phyloP scores from a whole-genome alignment of 495 filamentous ascomycete species.

The Penicillium ucsense region DNA sequence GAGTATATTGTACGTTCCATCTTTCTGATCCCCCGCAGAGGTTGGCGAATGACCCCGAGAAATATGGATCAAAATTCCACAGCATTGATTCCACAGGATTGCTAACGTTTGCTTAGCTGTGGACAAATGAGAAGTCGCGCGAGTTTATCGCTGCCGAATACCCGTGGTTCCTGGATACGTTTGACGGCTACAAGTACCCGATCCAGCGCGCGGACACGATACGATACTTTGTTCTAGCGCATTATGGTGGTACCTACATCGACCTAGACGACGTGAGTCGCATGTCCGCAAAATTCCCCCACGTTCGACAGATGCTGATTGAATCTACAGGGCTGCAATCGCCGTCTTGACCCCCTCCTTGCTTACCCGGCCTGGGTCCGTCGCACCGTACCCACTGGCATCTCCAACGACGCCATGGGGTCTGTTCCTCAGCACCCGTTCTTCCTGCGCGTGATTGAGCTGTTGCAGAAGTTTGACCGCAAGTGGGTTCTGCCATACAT shows the following conservation, averaged over 20 bases:
- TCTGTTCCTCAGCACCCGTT: slow-evolving; percentile 73
- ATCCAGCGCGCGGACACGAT: slow-evolving; percentile 86
- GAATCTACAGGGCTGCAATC: slow-evolving; percentile 59
- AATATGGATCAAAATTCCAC: no score
- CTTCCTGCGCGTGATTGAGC: slow-evolving; percentile 64
- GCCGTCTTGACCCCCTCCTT: slow-evolving; percentile 69
- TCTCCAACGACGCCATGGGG: slow-evolving; percentile 86
- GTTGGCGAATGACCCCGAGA: no score
- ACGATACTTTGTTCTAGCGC: slow-evolving; percentile 75
- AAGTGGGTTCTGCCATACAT: slow-evolving; percentile 78
- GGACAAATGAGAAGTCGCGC: slow-evolving; percentile 69
- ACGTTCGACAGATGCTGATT: slow-evolving; percentile 4
- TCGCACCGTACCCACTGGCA: slow-evolving; percentile 69
- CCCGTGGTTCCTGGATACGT: slow-evolving; percentile 79
- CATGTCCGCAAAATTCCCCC: not conserved
- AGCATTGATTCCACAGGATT: no score
- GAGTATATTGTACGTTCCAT: slow-evolving; percentile 60
- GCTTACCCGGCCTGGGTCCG: slow-evolving; percentile 77
- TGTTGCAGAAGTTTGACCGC: slow-evolving; percentile 59
- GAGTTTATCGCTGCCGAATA: slow-evolving; percentile 72
- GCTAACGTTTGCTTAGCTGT: slow-evolving; percentile 49
- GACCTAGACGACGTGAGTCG: slow-evolving; percentile 73
- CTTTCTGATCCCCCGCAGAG: no score
- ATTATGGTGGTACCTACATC: slow-evolving; percentile 81
- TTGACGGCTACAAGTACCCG: slow-evolving; percentile 67